Evolutionary conservation across 176 grass and related monocot species (phyloP).

Genomic region (Neostapfia colusana): DNA sequence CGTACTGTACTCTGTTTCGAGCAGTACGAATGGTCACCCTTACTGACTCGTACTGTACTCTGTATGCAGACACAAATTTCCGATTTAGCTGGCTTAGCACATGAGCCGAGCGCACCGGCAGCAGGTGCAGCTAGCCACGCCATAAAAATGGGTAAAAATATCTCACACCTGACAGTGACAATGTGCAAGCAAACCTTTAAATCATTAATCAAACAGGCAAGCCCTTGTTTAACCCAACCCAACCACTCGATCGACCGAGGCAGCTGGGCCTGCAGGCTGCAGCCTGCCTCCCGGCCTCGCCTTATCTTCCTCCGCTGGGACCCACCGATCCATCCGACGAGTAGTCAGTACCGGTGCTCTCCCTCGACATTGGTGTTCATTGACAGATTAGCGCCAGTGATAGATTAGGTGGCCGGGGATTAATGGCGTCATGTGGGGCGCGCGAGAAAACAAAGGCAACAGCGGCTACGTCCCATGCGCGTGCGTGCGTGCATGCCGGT

Average conservation of each 20-base stretch:
- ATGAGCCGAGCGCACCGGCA: background rate
- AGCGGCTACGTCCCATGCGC: background rate
- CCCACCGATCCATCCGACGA: slow-evolving; percentile 18
- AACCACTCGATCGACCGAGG: slow-evolving; percentile 16
- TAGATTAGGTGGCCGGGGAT: background rate
- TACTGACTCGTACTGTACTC: background rate
- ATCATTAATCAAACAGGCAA: slow-evolving; percentile 16
- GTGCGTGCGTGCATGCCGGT: background rate
- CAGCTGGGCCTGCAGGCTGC: background rate
- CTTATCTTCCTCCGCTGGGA: slow-evolving; percentile 51
- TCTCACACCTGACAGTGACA: slow-evolving; percentile 12
- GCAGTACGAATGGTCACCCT: background rate
- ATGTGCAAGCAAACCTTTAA: slow-evolving; percentile 16
- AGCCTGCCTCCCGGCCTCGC: background rate
- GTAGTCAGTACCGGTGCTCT: too few relatives aligned
- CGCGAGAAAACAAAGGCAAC: background rate
- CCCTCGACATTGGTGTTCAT: background rate
- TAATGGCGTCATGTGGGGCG: slow-evolving; percentile 25
- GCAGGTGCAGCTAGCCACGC: slow-evolving; percentile 1
- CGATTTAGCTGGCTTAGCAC: slow-evolving; percentile 3
- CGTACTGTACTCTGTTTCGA: background rate
- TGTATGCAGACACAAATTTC: background rate
- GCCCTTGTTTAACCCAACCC: slow-evolving; percentile 44
- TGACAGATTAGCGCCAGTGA: background rate
- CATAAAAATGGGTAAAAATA: background rate